These are phyloP conservation scores for Metrosideros polymorpha DNA, from an alignment of 441 rosid genomes.

Conservation along the genomic window DNA sequence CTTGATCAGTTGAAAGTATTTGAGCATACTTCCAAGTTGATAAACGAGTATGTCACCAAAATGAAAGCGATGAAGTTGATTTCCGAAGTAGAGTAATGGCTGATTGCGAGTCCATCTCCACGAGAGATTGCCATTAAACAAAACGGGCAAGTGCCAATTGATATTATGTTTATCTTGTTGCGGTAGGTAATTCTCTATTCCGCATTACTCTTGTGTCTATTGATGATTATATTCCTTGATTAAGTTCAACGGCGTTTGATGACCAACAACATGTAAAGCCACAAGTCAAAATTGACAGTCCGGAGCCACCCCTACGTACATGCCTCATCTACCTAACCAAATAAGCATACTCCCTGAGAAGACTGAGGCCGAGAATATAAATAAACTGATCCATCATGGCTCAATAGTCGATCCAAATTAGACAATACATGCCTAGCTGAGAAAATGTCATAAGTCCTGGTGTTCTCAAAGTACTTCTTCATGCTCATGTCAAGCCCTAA, in stretches of 20 bases:
- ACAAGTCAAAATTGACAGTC: not conserved
- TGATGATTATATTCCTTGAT: not conserved
- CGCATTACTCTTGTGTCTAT: not conserved
- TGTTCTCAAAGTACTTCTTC: not conserved
- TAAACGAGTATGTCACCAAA: too few relatives aligned
- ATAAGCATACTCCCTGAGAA: not conserved
- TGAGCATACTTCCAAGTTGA: too few relatives aligned
- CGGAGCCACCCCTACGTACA: not conserved
- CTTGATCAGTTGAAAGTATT: too few relatives aligned
- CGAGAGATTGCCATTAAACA: too few relatives aligned
- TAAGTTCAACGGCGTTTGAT: not conserved
- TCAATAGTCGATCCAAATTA: not conserved
- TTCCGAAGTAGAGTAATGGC: too few relatives aligned
- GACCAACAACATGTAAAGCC: not conserved
- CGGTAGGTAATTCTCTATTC: not conserved
- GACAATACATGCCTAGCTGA: not conserved
- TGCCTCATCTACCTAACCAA: not conserved
- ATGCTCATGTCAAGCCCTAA: not conserved
- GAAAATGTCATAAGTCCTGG: not conserved
- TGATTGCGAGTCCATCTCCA: too few relatives aligned
- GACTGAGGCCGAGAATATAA: not conserved
- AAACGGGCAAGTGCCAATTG: too few relatives aligned
- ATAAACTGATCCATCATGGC: not conserved
- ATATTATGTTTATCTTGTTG: too few relatives aligned
- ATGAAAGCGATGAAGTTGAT: too few relatives aligned